phyloP scores from a whole-genome alignment of 306 rosid species.

The Gillenia trifoliata region DNA sequence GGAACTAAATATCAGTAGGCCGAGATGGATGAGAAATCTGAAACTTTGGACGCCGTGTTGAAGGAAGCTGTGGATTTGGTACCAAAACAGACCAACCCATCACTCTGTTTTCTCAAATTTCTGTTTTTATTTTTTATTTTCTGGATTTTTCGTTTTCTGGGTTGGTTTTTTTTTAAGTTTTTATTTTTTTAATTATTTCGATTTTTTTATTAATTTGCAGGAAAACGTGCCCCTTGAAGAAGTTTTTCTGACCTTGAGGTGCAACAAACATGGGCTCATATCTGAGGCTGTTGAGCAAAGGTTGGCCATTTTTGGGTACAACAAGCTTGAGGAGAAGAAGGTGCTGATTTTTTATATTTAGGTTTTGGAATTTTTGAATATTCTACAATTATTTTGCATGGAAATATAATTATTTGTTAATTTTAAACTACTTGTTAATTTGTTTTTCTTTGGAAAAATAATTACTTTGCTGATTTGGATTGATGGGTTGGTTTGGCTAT shows the following conservation, averaged over 20 bases:
- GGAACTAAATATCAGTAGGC: neutral
- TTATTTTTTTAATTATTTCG: neutral
- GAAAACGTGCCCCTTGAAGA: constrained; percentile 74
- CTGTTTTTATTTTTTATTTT: neutral
- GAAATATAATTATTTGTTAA: neutral
- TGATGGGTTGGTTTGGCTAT: neutral
- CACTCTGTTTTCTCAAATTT: neutral
- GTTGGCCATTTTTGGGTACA: constrained; percentile 63
- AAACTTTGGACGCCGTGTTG: constrained; percentile 54
- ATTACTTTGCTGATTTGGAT: neutral
- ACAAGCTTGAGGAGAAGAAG: constrained; percentile 82
- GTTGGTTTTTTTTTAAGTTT: neutral
- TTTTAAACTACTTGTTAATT: too few relatives aligned
- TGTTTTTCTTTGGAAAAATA: too few relatives aligned
- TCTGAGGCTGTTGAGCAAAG: constrained; percentile 60
- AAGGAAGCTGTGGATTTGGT: constrained; percentile 89
- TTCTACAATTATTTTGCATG: too few relatives aligned
- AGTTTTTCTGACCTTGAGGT: constrained; percentile 62
- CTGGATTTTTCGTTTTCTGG: neutral
- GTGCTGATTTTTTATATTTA: constrained; percentile 18
- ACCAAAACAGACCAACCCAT: constrained; percentile 23
- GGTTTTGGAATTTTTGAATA: neutral
- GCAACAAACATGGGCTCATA: constrained; percentile 59
- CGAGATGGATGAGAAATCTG: constrained; percentile 45
- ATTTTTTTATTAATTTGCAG: constrained; percentile 28